Conservation (phyloP, 2,329 filamentous ascomycete genomes). For the Fusarium sp. region DNA sequence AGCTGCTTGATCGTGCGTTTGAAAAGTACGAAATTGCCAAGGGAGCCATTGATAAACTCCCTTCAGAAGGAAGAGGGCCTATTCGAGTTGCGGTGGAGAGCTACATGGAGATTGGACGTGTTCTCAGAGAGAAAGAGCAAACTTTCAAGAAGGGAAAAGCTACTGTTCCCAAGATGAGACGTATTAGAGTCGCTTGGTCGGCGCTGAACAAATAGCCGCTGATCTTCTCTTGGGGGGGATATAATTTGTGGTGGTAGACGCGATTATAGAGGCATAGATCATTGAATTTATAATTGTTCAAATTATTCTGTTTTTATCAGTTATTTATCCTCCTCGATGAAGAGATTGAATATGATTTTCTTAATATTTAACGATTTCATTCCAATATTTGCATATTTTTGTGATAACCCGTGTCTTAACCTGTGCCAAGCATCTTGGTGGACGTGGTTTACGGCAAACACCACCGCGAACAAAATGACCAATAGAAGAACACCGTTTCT, state of each 20-base stretch:
- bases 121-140: slow-evolving; percentile 63
- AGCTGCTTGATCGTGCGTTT: slow-evolving; percentile 73
- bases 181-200: slow-evolving; percentile 71
- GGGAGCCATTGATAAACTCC: slow-evolving; percentile 72
- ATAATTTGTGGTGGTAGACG: neutral
- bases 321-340: no score
- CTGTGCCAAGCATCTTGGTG: no score
- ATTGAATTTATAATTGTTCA: neutral
- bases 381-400: neutral
- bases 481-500: slow-evolving; percentile 28
- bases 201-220: slow-evolving; percentile 56
- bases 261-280: slow-evolving; percentile 26
- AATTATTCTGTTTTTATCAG: no score
- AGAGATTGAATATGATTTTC: no score
- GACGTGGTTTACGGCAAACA: no score
- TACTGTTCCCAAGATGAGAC: slow-evolving; percentile 61
- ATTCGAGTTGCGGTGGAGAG: slow-evolving; percentile 80
- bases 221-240: neutral
- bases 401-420: no score
- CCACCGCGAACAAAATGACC: neutral
- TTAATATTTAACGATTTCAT: neutral
- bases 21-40: slow-evolving; percentile 69
- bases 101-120: slow-evolving; percentile 81
- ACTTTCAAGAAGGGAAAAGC: slow-evolving; percentile 59
- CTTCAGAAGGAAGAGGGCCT: slow-evolving; percentile 71